Evolutionary conservation across 352 stramenopile genomes (phyloP).

Genomic region (Phytophthora tubulina): DNA sequence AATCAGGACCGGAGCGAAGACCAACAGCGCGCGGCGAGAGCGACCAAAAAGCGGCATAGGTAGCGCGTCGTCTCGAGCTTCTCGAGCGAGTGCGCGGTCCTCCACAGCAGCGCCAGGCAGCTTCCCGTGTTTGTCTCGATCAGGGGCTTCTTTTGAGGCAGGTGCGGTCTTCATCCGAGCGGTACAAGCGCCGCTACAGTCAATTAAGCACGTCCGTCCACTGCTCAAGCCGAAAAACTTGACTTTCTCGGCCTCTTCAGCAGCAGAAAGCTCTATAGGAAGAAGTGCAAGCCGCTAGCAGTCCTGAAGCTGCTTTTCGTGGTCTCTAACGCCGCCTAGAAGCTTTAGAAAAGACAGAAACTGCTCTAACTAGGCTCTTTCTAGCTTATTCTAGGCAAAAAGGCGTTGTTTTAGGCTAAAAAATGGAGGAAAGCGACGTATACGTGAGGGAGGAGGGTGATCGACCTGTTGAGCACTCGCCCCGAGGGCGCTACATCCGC

Average conservation of each 20-base stretch:
- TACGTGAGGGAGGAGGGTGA: conserved; percentile 82
- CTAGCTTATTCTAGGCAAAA: conserved; percentile 11
- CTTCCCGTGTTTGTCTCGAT: conserved; percentile 26
- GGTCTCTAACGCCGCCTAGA: conserved; percentile 3
- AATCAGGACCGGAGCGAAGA: conserved; percentile 39
- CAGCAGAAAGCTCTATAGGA: background rate
- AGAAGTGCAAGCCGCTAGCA: background rate
- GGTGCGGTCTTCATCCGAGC: conserved; percentile 24
- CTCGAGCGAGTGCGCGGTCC: conserved; percentile 27
- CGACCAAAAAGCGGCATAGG: conserved; percentile 40
- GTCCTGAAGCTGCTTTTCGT: background rate
- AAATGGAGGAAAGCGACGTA: conserved; percentile 74
- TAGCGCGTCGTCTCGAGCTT: conserved; percentile 42
- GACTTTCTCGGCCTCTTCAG: conserved; percentile 11
- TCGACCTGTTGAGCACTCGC: conserved; percentile 79
- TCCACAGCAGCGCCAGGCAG: conserved; percentile 21
- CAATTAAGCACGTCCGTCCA: conserved; percentile 2
- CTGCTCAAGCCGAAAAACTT: background rate
- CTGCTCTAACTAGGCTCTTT: conserved; percentile 3
- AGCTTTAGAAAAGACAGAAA: conserved; percentile 25
- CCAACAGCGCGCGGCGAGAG: conserved; percentile 42
- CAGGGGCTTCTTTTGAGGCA: conserved; percentile 22
- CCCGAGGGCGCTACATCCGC: conserved; percentile 86
- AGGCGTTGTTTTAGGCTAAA: conserved; percentile 2
- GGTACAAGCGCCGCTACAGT: conserved; percentile 29